phyloP scores from a whole-genome alignment of 2,329 filamentous ascomycete species.

The Metarhizium robertsii region DNA sequence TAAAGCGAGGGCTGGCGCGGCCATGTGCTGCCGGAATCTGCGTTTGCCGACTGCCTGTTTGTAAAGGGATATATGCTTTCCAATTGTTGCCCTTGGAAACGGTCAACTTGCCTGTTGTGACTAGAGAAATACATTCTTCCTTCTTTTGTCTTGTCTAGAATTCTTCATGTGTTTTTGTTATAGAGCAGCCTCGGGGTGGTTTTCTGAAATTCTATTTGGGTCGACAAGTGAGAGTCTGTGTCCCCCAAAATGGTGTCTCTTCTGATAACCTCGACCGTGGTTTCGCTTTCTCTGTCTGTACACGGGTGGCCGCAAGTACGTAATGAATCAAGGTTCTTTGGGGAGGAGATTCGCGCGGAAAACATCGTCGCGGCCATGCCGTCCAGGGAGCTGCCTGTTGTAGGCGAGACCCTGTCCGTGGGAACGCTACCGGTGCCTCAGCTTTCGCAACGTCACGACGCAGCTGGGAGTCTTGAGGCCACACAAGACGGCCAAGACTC shows the following conservation, averaged over 20 bases:
- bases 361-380: not conserved
- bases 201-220: not conserved
- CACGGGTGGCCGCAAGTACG: slow-evolving; percentile 8
- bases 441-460: not conserved
- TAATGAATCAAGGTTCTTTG: slow-evolving; percentile 4
- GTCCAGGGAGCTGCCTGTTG: not conserved
- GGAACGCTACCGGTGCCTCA: slow-evolving; percentile 9
- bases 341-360: not conserved
- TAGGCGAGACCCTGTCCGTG: not conserved
- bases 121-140: too few species aligned
- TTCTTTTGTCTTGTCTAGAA: too few species aligned
- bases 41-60: too few species aligned
- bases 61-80: too few species aligned
- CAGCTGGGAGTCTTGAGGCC: not conserved
- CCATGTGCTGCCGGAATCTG: too few species aligned
- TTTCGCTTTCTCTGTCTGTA: slow-evolving; percentile 5
- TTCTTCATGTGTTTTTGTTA: too few species aligned
- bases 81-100: too few species aligned
- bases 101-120: too few species aligned
- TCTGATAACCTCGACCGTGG: not conserved
- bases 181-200: not conserved
- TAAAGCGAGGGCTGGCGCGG: too few species aligned
- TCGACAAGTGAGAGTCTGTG: not conserved
- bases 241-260: not conserved
- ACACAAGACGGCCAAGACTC: not conserved